Evolutionary conservation across 305 asterid species (phyloP).

Genomic region (Ruellia speciosa): DNA sequence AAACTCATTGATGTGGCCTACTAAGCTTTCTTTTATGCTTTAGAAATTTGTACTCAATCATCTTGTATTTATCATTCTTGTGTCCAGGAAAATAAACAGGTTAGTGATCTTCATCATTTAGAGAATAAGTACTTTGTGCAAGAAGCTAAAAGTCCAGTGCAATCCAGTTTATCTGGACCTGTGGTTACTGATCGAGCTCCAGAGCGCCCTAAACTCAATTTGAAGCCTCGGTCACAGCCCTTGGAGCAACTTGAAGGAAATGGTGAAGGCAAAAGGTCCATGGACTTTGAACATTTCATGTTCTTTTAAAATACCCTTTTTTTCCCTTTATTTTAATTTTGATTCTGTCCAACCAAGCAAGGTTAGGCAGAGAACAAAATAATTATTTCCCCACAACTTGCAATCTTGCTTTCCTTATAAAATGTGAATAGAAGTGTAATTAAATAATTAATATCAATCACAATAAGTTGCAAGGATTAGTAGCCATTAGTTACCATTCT

Average conservation of each 20-base stretch:
- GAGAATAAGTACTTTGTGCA: conserved; percentile 27
- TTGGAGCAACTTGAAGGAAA: conserved; percentile 43
- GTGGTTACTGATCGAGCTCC: conserved; percentile 31
- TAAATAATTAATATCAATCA: too few relatives aligned
- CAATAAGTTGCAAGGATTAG: too few relatives aligned
- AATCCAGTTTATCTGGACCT: conserved; percentile 20
- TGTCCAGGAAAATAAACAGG: conserved; percentile 41
- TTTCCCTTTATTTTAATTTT: too few relatives aligned
- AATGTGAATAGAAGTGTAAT: too few relatives aligned
- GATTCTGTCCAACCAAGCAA: too few relatives aligned
- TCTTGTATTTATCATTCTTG: conserved; percentile 16
- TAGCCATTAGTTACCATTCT: too few relatives aligned
- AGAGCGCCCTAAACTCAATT: conserved; percentile 62
- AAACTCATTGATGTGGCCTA: conserved; percentile 1
- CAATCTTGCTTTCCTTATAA: too few relatives aligned
- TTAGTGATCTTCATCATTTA: conserved; percentile 30
- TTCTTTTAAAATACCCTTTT: too few relatives aligned
- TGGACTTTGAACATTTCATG: conserved; percentile 5
- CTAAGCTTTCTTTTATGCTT: conserved; percentile 8
- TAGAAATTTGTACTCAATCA: conserved; percentile 9
- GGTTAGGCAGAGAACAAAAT: too few relatives aligned
- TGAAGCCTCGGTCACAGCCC: conserved; percentile 64
- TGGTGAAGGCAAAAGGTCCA: conserved; percentile 50
- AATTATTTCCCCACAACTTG: too few relatives aligned
- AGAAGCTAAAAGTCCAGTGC: not conserved